Base-by-base conservation (phyloP, 2,329 filamentous ascomycete species). In the Phaeophleospora eucalypticola region DNA sequence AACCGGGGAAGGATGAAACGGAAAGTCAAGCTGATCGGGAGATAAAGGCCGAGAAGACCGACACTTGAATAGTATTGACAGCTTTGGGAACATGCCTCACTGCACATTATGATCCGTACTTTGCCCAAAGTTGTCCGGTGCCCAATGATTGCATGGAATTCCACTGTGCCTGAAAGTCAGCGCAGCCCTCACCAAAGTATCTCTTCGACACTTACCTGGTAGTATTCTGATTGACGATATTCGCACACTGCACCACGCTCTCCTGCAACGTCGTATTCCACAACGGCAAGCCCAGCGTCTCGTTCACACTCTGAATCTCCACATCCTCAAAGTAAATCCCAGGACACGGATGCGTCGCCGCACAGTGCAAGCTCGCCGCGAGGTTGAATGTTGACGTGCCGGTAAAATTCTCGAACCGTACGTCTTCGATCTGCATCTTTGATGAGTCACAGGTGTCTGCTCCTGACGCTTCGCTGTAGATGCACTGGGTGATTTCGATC, bases 361-460 rank as follows among this genome's bases (percentile, higher is more conserved):
- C 61, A 43, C 63, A 65, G 34, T 64, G 62, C 37, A 64, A 42
- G n/a, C 47, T 54, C 3, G 55, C 58, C 4, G 61, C 54, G 10
- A 55, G 46, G 14, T 45, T 38, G 8, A 38, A 48, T 7, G 45
- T 49, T 24, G 47, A 43, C 2, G 60, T 69, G 3, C 68, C 68
- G 14, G 48, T 53, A 41, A 64, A 45, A 16, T 64, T 58, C 6
- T 49, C 49, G 35, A 65, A 59, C 2, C 44, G 46, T 2, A 72
- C 49, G 40, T 69, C 61, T 2, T 53, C 50, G 17, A 75, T 58
- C 41, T 74, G 62, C 49, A 74, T 74, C 4, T 64, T 55, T 1
- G 63, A 51, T 35, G 57, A 61, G 36, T 61, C 54, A 48, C 62
- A 64, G 20, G 58, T 49, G 17, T 54, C 53, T 15, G 39, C 49